Percentiles rank a stretch among this genome's conserved stretches.
phyloP scores from a whole-genome alignment of 2,329 filamentous ascomycete species.

The Epichloe bromicola region DNA sequence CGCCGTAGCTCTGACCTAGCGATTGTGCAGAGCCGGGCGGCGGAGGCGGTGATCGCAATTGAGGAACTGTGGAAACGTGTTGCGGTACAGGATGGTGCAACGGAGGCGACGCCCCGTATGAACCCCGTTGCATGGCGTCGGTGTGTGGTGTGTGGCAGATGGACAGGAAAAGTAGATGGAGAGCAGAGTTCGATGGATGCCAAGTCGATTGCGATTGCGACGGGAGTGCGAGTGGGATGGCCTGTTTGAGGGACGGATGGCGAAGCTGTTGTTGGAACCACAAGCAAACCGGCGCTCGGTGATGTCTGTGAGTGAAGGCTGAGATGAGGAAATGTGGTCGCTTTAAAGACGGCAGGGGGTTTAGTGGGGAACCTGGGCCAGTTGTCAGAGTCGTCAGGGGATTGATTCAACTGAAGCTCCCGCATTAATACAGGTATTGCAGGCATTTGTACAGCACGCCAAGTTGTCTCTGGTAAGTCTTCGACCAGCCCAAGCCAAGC shows the following conservation, averaged over 20 bases:
- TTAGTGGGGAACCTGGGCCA: no score
- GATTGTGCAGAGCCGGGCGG: constrained; percentile 59
- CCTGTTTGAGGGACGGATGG: neutral
- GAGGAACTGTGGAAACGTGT: constrained; percentile 94
- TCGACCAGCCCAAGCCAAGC: no score
- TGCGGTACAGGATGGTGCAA: constrained; percentile 96
- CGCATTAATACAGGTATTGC: no score
- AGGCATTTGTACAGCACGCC: no score
- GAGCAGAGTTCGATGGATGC: neutral
- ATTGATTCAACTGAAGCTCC: no score
- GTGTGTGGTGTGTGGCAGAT: neutral
- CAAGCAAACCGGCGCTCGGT: neutral
- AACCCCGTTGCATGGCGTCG: constrained; percentile 64
- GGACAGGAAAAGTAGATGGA: neutral
- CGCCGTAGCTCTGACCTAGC: constrained; percentile 48
- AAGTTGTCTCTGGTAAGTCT: no score
- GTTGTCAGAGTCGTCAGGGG: no score
- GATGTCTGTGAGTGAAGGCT: constrained; percentile 3
- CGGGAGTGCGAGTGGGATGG: no score
- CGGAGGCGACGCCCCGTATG: constrained; percentile 79
- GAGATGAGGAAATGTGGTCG: constrained; percentile 24
- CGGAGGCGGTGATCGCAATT: constrained; percentile 85
- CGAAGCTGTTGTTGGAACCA: neutral
- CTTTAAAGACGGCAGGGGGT: constrained; percentile 6
- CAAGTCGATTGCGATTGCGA: no score